Percentiles rank a stretch among this genome's conserved stretches.
Conservation (phyloP, 169 alveolate species). For the Eimeria praecox region DNA sequence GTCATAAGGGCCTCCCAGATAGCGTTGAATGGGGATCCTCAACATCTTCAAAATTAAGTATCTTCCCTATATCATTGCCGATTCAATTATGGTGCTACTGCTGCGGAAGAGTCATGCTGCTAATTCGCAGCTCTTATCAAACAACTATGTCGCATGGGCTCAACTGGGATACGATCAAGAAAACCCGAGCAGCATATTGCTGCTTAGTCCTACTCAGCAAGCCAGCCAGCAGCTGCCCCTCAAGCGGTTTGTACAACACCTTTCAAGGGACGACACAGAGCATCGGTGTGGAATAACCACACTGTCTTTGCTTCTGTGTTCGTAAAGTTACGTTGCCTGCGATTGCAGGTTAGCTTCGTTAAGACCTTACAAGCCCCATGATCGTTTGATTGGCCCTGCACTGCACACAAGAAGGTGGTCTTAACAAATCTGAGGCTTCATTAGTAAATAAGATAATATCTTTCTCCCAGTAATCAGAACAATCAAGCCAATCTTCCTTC, state of each 20-base stretch:
- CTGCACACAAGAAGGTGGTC: not conserved
- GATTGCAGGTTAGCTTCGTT: too few relatives aligned
- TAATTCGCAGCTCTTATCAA: not conserved
- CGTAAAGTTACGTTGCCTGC: too few relatives aligned
- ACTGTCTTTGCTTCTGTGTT: too few relatives aligned
- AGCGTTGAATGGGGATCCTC: not conserved
- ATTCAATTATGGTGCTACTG: not conserved
- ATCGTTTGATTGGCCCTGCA: not conserved
- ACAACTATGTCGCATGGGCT: not conserved
- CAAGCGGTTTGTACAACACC: not conserved
- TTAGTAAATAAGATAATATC: not conserved
- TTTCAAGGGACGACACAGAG: not conserved
- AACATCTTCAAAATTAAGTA: not conserved
- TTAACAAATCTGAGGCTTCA: not conserved
- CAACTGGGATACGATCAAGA: not conserved
- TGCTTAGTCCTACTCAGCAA: not conserved
- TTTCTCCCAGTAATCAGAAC: too few relatives aligned
- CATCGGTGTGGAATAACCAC: too few relatives aligned
- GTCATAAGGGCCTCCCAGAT: not conserved
- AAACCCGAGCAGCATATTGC: not conserved
- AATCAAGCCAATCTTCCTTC: not conserved
- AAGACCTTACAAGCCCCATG: too few relatives aligned
- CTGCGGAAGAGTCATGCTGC: not conserved
- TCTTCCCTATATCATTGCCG: not conserved
- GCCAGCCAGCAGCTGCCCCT: not conserved